These are phyloP conservation scores for Spathaspora passalidarum DNA, from an alignment of 805 yeast genomes.

Conservation along the genomic window DNA sequence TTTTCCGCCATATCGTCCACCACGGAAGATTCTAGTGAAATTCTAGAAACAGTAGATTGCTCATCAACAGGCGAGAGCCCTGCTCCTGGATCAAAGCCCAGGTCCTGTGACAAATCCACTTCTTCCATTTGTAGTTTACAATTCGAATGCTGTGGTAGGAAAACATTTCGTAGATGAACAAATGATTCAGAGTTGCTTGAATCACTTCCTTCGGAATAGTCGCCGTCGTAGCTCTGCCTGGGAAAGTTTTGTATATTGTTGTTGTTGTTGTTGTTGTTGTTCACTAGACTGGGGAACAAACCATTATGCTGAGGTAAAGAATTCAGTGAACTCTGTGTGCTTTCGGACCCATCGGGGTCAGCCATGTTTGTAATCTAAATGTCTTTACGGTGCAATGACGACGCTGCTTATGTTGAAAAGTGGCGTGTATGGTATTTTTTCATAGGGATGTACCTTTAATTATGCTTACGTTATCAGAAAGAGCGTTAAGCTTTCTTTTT, in stretches of 20 bases:
- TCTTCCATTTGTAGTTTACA: background rate
- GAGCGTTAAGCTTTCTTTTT: too few relatives aligned
- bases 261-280: background rate
- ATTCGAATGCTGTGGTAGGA: background rate
- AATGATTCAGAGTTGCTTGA: background rate
- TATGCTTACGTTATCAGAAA: background rate
- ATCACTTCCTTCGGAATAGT: background rate
- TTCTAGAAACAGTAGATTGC: constrained; percentile 3
- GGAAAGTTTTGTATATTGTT: background rate
- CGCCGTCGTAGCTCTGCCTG: background rate
- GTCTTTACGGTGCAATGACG: background rate
- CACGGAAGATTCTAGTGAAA: constrained; percentile 23
- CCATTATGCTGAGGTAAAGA: background rate
- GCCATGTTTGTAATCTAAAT: background rate
- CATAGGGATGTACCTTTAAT: background rate
- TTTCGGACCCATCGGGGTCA: background rate
- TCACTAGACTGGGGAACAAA: background rate
- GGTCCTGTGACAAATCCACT: constrained; percentile 1
- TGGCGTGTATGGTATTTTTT: too few relatives aligned
- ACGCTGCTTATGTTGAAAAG: background rate
- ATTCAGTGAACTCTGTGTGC: background rate
- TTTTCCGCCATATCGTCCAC: constrained; percentile 16
- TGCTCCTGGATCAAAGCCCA: constrained; percentile 1
- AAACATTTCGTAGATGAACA: constrained; percentile 2
- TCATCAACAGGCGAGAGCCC: background rate